These are phyloP conservation scores for Ganoderma leucocontextum DNA, from an alignment of 1,284 basidiomycete species.

Conservation along the genomic window DNA sequence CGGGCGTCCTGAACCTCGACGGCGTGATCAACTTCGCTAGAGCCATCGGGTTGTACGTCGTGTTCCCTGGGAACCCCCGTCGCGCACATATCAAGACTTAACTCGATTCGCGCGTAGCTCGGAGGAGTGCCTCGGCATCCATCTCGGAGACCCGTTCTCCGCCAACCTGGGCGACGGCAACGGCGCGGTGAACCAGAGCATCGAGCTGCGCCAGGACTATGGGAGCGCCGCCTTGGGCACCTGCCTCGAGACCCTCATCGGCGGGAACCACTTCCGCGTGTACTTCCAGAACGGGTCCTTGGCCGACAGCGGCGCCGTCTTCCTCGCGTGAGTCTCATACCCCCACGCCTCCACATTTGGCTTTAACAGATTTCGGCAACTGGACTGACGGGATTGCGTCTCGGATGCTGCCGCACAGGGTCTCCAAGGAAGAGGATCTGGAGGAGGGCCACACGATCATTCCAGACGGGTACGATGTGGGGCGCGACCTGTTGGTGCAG, in stretches of 20 bases:
- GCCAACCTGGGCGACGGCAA: slow-evolving; percentile 79
- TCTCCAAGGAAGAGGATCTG: slow-evolving; percentile 66
- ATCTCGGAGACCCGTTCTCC: slow-evolving; percentile 66
- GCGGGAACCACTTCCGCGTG: slow-evolving; percentile 75
- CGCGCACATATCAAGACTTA: neutral
- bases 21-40: slow-evolving; percentile 67
- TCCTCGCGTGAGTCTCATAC: slow-evolving; percentile 61
- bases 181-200: slow-evolving; percentile 64
- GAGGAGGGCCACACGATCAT: slow-evolving; percentile 57
- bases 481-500: slow-evolving; percentile 55
- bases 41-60: slow-evolving; percentile 66
- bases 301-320: slow-evolving; percentile 70
- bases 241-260: slow-evolving; percentile 67
- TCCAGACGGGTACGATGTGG: slow-evolving; percentile 64
- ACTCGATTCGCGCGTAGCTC: slow-evolving; percentile 51
- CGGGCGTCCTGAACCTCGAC: slow-evolving; percentile 68
- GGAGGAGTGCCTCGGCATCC: slow-evolving; percentile 76
- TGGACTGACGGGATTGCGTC: neutral
- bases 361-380: neutral
- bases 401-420: slow-evolving; percentile 45
- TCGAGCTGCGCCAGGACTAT: slow-evolving; percentile 75
- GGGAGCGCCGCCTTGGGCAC: slow-evolving; percentile 64
- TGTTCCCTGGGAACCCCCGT: too few relatives aligned
- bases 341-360: neutral
- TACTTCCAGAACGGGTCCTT: slow-evolving; percentile 77